Evolutionary conservation across 2,329 filamentous ascomycete genomes (phyloP).

Genomic region (Penicillium expansum): DNA sequence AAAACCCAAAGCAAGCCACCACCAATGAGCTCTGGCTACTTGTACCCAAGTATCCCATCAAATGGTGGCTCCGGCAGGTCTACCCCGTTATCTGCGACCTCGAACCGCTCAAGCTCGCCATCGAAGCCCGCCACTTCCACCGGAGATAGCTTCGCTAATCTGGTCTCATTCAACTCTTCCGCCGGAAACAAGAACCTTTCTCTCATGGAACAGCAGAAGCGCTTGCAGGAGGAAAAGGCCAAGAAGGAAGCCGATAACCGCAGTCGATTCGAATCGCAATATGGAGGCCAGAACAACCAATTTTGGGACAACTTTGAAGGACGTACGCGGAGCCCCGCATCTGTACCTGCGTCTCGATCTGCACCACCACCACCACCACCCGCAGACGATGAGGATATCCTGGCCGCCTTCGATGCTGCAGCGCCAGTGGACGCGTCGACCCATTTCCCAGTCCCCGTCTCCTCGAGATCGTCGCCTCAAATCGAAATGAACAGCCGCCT

Average conservation of each 20-base stretch:
- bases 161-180: slow-evolving; percentile 57
- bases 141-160: slow-evolving; percentile 59
- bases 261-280: slow-evolving; percentile 71
- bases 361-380: slow-evolving; percentile 47
- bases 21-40: slow-evolving; percentile 35
- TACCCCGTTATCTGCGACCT: slow-evolving; percentile 40
- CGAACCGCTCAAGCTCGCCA: slow-evolving; percentile 35
- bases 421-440: slow-evolving; percentile 60
- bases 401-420: slow-evolving; percentile 60
- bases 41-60: slow-evolving; percentile 38
- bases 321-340: slow-evolving; percentile 45
- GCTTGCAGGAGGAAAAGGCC: slow-evolving; percentile 71
- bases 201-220: slow-evolving; percentile 63
- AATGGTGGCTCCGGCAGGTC: slow-evolving; percentile 44
- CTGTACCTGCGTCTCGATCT: slow-evolving; percentile 50
- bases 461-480: slow-evolving; percentile 30
- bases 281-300: slow-evolving; percentile 63
- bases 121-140: slow-evolving; percentile 42
- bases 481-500: slow-evolving; percentile 15
- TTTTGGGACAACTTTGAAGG: slow-evolving; percentile 73
- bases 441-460: slow-evolving; percentile 53
- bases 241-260: slow-evolving; percentile 72
- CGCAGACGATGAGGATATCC: slow-evolving; percentile 56
- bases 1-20: slow-evolving; percentile 37
- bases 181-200: slow-evolving; percentile 64